Conservation (phyloP, 2,329 filamentous ascomycete genomes). For the Aspergillus versicolor region DNA sequence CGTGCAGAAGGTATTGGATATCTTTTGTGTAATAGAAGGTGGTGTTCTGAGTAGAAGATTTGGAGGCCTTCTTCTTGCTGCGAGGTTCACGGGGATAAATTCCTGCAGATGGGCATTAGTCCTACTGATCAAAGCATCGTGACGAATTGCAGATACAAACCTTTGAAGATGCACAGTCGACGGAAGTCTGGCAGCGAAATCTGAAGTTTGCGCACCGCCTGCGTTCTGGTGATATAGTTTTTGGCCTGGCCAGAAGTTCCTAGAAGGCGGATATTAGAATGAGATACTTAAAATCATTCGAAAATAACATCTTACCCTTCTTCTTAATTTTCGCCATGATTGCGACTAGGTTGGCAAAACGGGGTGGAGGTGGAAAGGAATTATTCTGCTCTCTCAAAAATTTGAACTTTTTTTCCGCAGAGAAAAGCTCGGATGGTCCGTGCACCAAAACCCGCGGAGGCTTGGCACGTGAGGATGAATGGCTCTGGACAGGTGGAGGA, state of each 20-base stretch:
- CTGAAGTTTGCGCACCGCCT: constrained; percentile 96
- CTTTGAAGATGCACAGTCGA: constrained; percentile 99
- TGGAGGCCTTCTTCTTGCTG: constrained; percentile 95
- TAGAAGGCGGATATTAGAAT: constrained; percentile 28
- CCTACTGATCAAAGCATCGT: not conserved
- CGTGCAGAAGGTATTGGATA: constrained; percentile 96
- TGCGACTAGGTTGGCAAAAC: constrained; percentile 16
- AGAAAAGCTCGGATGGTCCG: constrained; percentile 29
- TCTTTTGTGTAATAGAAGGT: constrained; percentile 94
- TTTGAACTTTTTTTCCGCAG: constrained; percentile 21
- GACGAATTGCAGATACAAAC: constrained; percentile 32
- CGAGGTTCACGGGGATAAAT: constrained; percentile 97
- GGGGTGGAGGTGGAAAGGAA: constrained; percentile 31
- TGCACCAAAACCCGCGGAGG: constrained; percentile 28
- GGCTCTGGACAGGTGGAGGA: constrained; percentile 18
- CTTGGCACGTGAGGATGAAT: constrained; percentile 21
- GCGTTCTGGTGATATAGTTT: constrained; percentile 97
- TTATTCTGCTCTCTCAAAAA: constrained; percentile 33
- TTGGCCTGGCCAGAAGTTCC: constrained; percentile 87
- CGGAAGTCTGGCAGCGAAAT: constrained; percentile 96
- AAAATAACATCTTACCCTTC: constrained; percentile 60
- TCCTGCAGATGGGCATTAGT: constrained; percentile 44
- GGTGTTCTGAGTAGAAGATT: constrained; percentile 82
- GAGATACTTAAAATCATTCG: not conserved
- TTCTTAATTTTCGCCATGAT: constrained; percentile 79